phyloP scores from a whole-genome alignment of 2,329 filamentous ascomycete genomes.

The Ceratocystiopsis brevicomis region DNA sequence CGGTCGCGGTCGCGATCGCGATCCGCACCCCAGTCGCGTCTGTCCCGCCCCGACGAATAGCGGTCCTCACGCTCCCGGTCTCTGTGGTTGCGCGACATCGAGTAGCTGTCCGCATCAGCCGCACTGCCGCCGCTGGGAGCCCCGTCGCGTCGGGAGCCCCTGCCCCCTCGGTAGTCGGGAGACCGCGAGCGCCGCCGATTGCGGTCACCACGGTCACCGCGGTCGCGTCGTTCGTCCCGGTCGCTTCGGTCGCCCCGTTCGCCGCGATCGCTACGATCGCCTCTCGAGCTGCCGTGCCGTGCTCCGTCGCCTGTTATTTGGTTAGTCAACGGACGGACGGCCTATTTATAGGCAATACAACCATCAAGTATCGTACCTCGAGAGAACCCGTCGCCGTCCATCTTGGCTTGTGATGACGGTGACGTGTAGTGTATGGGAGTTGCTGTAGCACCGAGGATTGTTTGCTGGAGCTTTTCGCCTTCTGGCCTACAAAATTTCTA shows the following conservation, averaged over 20 bases:
- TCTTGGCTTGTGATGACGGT: slow-evolving; percentile 2
- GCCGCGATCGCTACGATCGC: slow-evolving; percentile 5
- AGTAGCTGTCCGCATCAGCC: slow-evolving; percentile 56
- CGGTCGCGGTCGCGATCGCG: slow-evolving; percentile 38
- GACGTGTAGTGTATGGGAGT: neutral
- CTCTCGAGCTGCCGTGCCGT: slow-evolving; percentile 27
- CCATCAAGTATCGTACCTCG: slow-evolving; percentile 2
- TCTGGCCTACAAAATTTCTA: too few species aligned
- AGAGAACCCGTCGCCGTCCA: slow-evolving; percentile 8
- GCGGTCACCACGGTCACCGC: slow-evolving; percentile 28
- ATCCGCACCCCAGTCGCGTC: slow-evolving; percentile 25
- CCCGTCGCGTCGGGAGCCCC: slow-evolving; percentile 27
- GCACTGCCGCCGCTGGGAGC: neutral
- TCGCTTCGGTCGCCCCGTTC: slow-evolving; percentile 13
- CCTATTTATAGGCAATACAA: too few species aligned
- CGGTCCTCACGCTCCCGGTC: slow-evolving; percentile 87
- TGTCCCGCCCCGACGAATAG: slow-evolving; percentile 48
- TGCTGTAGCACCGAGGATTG: too few species aligned
- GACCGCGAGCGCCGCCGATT: slow-evolving; percentile 56
- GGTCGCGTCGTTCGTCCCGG: slow-evolving; percentile 8
- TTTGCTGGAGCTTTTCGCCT: slow-evolving; percentile 1
- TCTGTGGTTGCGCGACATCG: slow-evolving; percentile 77
- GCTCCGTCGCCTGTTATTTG: slow-evolving; percentile 20
- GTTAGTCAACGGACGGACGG: neutral
- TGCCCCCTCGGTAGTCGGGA: slow-evolving; percentile 50